Percentiles rank a stretch among this genome's conserved stretches.
Conservation (phyloP, 108 stramenopile species). For the Nannochloropsis oceanica region DNA sequence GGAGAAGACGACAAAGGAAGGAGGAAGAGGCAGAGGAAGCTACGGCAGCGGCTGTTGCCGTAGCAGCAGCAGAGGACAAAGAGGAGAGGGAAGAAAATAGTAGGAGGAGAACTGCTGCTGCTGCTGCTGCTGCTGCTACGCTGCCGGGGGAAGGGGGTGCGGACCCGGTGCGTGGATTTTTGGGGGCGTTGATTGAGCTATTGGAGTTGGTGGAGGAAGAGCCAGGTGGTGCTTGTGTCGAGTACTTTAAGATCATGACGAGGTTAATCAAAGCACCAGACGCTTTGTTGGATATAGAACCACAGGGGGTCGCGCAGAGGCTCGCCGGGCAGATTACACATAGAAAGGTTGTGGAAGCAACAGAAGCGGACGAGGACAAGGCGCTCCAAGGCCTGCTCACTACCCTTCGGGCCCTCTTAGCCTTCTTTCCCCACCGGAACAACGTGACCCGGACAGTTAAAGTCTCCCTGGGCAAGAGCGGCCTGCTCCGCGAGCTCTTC, state of each 20-base stretch:
- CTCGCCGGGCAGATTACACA: background rate
- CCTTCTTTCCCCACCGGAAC: background rate
- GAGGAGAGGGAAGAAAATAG: background rate
- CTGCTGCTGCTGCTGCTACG: background rate
- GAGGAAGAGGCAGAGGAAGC: background rate
- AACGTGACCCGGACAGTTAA: background rate
- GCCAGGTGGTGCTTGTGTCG: background rate
- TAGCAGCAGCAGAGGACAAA: background rate
- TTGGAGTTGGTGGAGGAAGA: background rate
- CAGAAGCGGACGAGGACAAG: background rate
- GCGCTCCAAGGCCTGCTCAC: background rate
- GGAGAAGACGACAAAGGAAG: background rate
- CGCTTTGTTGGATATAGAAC: background rate
- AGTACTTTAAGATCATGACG: background rate
- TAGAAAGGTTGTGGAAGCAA: background rate
- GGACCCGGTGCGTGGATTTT: background rate
- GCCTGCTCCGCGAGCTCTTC: constrained; percentile 16
- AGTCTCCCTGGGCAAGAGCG: background rate
- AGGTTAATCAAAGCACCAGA: background rate
- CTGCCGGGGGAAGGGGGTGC: background rate
- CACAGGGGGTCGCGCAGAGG: background rate
- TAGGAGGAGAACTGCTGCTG: background rate
- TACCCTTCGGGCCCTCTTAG: background rate
- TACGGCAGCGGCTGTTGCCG: no score
- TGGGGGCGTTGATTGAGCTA: background rate